These are phyloP conservation scores for Mycena chlorophos DNA, from an alignment of 768 basidiomycete species.

Conservation along the genomic window DNA sequence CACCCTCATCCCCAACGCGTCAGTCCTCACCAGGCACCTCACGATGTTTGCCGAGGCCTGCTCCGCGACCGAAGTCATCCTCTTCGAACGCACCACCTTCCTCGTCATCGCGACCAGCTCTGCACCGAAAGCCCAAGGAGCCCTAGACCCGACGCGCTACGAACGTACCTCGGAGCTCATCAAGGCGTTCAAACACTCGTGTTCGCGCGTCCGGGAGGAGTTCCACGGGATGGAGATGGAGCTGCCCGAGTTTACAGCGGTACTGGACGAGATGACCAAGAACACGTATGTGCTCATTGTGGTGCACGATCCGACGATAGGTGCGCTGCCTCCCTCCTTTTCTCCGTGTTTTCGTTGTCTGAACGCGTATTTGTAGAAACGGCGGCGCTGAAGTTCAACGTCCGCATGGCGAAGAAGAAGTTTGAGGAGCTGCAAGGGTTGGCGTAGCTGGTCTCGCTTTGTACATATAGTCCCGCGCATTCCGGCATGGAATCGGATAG, in stretches of 20 bases:
- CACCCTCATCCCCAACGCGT: conserved; percentile 91
- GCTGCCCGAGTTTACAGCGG: conserved; percentile 80
- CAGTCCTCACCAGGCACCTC: conserved; percentile 85
- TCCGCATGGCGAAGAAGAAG: conserved; percentile 80
- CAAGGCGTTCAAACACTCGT: conserved; percentile 93
- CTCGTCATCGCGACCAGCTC: conserved; percentile 90
- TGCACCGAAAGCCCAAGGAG: conserved; percentile 31
- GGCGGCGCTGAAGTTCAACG: conserved; percentile 84
- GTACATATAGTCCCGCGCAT: not conserved
- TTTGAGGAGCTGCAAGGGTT: conserved; percentile 84
- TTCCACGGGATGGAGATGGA: conserved; percentile 88
- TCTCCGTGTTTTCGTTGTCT: not conserved
- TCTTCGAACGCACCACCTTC: conserved; percentile 97
- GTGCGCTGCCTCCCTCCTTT: conserved; percentile 39
- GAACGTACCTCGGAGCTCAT: conserved; percentile 91
- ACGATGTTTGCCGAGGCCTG: conserved; percentile 84
- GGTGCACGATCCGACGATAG: conserved; percentile 85
- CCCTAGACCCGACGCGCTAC: conserved; percentile 70
- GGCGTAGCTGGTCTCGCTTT: not conserved
- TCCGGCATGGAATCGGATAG: not conserved
- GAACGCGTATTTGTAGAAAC: conserved; percentile 58
- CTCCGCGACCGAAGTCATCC: conserved; percentile 88
- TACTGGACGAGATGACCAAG: conserved; percentile 87
- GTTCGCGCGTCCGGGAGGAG: conserved; percentile 80
- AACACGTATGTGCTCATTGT: conserved; percentile 93